phyloP scores from a whole-genome alignment of 2,329 filamentous ascomycete genomes.

The Trichoderma simmonsii region DNA sequence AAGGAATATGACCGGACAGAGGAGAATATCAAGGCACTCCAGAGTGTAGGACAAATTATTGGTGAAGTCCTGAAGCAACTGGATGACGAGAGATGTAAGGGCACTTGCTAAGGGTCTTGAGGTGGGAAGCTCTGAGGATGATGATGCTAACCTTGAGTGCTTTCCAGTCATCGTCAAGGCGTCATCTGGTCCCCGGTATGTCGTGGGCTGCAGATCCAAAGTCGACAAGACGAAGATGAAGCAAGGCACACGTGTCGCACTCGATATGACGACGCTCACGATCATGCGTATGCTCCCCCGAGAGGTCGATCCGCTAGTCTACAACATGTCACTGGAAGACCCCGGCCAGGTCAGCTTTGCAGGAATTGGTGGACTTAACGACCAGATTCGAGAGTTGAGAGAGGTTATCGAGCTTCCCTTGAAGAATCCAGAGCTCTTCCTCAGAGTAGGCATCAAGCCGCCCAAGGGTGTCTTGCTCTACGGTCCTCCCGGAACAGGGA shows the following conservation, averaged over 20 bases:
- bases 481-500: slow-evolving; percentile 93
- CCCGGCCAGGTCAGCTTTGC: slow-evolving; percentile 97
- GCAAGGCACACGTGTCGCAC: slow-evolving; percentile 93
- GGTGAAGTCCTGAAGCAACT: slow-evolving; percentile 98
- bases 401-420: slow-evolving; percentile 97
- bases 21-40: slow-evolving; percentile 98
- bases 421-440: slow-evolving; percentile 97
- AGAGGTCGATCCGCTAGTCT: slow-evolving; percentile 96
- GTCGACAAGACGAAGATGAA: slow-evolving; percentile 97
- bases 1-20: slow-evolving; percentile 96
- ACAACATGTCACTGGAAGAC: slow-evolving; percentile 99
- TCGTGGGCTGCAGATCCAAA: slow-evolving; percentile 96
- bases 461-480: slow-evolving; percentile 97
- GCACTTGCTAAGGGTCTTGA: background rate
- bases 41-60: slow-evolving; percentile 99
- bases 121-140: background rate
- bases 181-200: slow-evolving; percentile 93
- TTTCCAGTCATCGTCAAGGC: slow-evolving; percentile 91
- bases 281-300: slow-evolving; percentile 99
- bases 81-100: slow-evolving; percentile 91
- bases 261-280: slow-evolving; percentile 98
- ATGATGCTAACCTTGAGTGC: slow-evolving; percentile 15
- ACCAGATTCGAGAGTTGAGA: slow-evolving; percentile 94
- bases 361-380: slow-evolving; percentile 95
- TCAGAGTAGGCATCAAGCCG: slow-evolving; percentile 96